phyloP scores from a whole-genome alignment of 345 rosid species.

The Pelargonium nanum region DNA sequence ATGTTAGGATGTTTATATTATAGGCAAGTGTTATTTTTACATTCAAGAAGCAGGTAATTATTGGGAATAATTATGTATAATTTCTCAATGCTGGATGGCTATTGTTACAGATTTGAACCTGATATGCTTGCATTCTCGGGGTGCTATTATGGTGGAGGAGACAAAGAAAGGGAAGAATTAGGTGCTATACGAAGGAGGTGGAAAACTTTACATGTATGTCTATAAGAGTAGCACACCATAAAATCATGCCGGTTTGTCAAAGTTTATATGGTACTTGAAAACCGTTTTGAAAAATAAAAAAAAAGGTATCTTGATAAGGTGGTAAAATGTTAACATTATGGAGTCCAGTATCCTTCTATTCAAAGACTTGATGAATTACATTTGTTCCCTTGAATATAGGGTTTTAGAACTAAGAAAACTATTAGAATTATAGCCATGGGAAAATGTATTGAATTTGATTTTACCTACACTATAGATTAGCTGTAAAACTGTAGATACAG shows the following conservation, averaged over 20 bases:
- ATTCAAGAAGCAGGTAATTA: neutral
- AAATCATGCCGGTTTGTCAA: neutral
- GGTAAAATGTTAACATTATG: neutral
- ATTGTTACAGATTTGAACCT: constrained; percentile 80
- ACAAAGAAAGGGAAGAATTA: constrained; percentile 65
- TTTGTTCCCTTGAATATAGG: too few species aligned
- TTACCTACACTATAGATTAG: neutral
- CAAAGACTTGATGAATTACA: too few species aligned
- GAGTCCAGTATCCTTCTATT: neutral
- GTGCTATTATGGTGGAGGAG: constrained; percentile 97
- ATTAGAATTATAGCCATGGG: too few species aligned
- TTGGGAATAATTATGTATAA: neutral
- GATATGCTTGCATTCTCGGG: constrained; percentile 99
- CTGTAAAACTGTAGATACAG: neutral
- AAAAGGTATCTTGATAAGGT: neutral
- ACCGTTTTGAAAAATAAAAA: too few species aligned
- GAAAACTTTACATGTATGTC: constrained; percentile 90
- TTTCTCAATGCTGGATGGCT: constrained; percentile 18
- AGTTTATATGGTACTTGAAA: neutral
- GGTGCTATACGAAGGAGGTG: constrained; percentile 88
- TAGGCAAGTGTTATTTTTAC: neutral
- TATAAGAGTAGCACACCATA: constrained; percentile 5
- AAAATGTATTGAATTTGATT: neutral
- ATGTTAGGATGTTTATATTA: neutral
- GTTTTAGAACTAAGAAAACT: too few species aligned